Percentiles rank a stretch among this genome's conserved stretches.
phyloP scores from a whole-genome alignment of 192 early-diverging fungal species.

The Backusella sp. region DNA sequence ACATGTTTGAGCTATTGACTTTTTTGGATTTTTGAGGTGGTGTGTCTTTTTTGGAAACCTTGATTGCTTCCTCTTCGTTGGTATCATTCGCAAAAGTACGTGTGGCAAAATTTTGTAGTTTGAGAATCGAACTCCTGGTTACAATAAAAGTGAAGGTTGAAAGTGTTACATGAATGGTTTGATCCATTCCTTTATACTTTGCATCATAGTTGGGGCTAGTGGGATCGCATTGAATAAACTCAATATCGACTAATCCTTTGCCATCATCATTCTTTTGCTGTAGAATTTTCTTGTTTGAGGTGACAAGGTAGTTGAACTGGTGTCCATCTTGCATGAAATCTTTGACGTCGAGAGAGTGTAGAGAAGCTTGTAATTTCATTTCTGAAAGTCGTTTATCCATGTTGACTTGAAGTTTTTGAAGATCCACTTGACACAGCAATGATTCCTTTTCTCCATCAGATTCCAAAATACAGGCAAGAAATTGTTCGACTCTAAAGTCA shows the following conservation, averaged over 20 bases:
- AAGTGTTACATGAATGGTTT: constrained; percentile 63
- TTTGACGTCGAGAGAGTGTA: constrained; percentile 74
- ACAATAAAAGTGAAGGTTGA: constrained; percentile 69
- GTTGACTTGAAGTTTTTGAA: constrained; percentile 70
- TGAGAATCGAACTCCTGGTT: constrained; percentile 74
- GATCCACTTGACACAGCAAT: constrained; percentile 61
- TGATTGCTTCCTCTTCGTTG: not conserved
- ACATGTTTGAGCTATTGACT: constrained; percentile 40
- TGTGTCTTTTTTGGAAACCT: constrained; percentile 4
- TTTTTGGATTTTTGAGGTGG: constrained; percentile 39
- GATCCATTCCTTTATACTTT: constrained; percentile 62
- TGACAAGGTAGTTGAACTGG: constrained; percentile 56
- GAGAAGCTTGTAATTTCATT: constrained; percentile 67
- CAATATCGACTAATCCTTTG: constrained; percentile 52
- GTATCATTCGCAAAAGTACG: constrained; percentile 53
- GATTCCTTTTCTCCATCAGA: constrained; percentile 43
- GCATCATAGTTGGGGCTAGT: constrained; percentile 56
- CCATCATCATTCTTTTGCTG: constrained; percentile 21
- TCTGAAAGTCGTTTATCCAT: constrained; percentile 70
- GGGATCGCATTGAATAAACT: constrained; percentile 60
- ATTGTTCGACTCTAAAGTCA: constrained; percentile 64
- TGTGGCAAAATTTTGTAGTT: constrained; percentile 80
- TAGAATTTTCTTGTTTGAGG: constrained; percentile 43
- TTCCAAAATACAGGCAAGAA: constrained; percentile 60
- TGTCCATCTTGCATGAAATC: constrained; percentile 56